Percentiles rank a stretch among this genome's conserved stretches.
Evolutionary conservation across 1,139 yeast genomes (phyloP).

Genomic region (Scheffersomyces parashehatae): DNA sequence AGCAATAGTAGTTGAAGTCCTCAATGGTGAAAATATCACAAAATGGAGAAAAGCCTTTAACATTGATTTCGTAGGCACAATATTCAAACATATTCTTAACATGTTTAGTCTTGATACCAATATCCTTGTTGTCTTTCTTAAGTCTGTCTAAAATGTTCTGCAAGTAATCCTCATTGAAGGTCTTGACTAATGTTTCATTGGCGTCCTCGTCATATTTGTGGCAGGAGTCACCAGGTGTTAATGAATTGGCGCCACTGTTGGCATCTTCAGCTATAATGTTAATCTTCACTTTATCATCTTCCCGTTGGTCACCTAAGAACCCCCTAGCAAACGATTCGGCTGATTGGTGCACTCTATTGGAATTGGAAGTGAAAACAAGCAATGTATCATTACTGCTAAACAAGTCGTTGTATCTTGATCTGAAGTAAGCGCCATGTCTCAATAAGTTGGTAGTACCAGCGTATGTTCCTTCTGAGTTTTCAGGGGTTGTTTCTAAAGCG

Average conservation of each 20-base stretch:
- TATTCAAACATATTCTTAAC: slow-evolving; percentile 39
- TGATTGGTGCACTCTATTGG: slow-evolving; percentile 32
- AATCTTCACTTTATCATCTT: slow-evolving; percentile 13
- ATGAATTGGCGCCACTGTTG: slow-evolving; percentile 29
- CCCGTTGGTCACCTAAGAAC: slow-evolving; percentile 16
- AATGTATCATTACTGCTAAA: slow-evolving; percentile 16
- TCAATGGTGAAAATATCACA: slow-evolving; percentile 54
- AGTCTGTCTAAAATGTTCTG: slow-evolving; percentile 18
- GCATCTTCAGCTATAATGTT: slow-evolving; percentile 28
- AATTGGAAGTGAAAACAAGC: slow-evolving; percentile 36
- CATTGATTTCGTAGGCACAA: slow-evolving; percentile 58
- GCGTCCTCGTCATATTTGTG: slow-evolving; percentile 13
- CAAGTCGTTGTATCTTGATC: slow-evolving; percentile 33
- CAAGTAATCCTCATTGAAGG: slow-evolving; percentile 19
- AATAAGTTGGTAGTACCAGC: slow-evolving; percentile 32
- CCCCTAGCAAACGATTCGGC: slow-evolving; percentile 35
- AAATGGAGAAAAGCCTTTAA: slow-evolving; percentile 47
- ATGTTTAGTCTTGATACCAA: slow-evolving; percentile 37
- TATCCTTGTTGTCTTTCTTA: slow-evolving; percentile 21
- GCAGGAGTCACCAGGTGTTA: slow-evolving; percentile 31
- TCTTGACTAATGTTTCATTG: slow-evolving; percentile 10
- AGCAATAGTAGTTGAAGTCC: slow-evolving; percentile 47
- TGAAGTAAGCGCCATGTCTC: slow-evolving; percentile 35
- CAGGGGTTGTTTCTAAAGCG: slow-evolving; percentile 22
- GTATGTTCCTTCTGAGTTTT: slow-evolving; percentile 13